Percentiles rank a stretch among this genome's conserved stretches.
Evolutionary conservation across 225 moss, liverwort and hornwort genomes (phyloP).

Genomic region (Bryoerythrophyllum caledonicum): DNA sequence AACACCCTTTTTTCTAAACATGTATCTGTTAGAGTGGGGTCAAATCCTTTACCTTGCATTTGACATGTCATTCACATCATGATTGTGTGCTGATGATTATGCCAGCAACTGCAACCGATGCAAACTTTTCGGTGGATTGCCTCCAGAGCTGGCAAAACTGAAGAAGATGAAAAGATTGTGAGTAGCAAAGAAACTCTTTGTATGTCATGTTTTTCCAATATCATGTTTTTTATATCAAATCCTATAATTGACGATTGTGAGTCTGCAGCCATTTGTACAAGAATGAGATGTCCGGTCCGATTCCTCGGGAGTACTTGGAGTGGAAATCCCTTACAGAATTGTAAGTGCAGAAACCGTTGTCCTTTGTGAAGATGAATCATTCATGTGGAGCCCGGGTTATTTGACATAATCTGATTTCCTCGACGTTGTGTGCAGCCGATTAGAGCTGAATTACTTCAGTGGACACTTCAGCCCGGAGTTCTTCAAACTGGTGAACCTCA

Average conservation of each 20-base stretch:
- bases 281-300: background rate
- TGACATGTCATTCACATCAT: background rate
- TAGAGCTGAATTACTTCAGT: background rate
- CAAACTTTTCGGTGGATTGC: background rate
- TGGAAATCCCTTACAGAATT: background rate
- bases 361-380: background rate
- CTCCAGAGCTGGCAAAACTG: background rate
- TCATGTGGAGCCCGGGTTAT: background rate
- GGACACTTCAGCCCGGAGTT: background rate
- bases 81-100: background rate
- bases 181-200: background rate
- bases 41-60: background rate
- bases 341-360: background rate
- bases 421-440: background rate
- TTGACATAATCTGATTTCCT: background rate
- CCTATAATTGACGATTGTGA: background rate
- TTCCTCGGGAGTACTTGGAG: background rate
- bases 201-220: background rate
- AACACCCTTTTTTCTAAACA: too few relatives aligned
- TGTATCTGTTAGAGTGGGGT: too few relatives aligned
- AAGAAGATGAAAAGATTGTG: background rate
- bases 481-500: background rate
- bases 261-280: background rate
- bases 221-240: background rate
- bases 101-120: slow-evolving; percentile 6